These are phyloP conservation scores for Raphanus raphanistrum DNA, from an alignment of 345 rosid species.

Conservation along the genomic window DNA sequence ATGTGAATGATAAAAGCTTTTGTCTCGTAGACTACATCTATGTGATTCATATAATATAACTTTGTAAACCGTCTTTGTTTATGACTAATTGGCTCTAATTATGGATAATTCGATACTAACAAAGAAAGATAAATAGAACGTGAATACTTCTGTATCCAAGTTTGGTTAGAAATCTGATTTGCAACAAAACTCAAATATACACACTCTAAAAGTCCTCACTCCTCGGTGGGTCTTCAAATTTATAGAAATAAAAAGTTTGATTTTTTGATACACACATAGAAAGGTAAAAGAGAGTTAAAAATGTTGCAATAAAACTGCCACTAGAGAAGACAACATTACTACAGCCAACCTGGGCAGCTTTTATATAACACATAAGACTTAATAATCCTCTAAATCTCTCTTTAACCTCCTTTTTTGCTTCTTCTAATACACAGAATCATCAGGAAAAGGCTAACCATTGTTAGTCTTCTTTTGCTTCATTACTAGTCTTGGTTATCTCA, in stretches of 20 bases:
- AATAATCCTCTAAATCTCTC: conserved; percentile 11
- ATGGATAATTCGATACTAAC: background rate
- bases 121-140: background rate
- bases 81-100: background rate
- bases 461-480: conserved; percentile 20
- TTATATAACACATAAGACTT: conserved; percentile 45
- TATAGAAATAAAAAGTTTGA: conserved; percentile 13
- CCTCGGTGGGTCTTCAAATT: conserved; percentile 36
- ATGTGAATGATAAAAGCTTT: background rate
- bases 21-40: too few species aligned
- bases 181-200: conserved; percentile 28
- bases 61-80: background rate
- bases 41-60: too few species aligned
- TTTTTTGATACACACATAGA: conserved; percentile 27
- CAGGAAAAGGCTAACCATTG: conserved; percentile 33
- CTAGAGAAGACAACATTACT: conserved; percentile 82
- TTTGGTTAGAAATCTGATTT: conserved; percentile 11
- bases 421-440: conserved; percentile 39
- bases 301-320: conserved; percentile 62
- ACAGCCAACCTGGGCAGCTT: conserved; percentile 97
- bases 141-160: background rate
- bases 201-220: conserved; percentile 39
- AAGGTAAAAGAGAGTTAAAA: conserved; percentile 16
- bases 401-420: conserved; percentile 7
- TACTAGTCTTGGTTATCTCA: conserved; percentile 35